A percentile compares a stretch with the other conserved stretches of the same genome.
phyloP scores from a whole-genome alignment of 164 flowering plant species.

The Brasenia schreberi region DNA sequence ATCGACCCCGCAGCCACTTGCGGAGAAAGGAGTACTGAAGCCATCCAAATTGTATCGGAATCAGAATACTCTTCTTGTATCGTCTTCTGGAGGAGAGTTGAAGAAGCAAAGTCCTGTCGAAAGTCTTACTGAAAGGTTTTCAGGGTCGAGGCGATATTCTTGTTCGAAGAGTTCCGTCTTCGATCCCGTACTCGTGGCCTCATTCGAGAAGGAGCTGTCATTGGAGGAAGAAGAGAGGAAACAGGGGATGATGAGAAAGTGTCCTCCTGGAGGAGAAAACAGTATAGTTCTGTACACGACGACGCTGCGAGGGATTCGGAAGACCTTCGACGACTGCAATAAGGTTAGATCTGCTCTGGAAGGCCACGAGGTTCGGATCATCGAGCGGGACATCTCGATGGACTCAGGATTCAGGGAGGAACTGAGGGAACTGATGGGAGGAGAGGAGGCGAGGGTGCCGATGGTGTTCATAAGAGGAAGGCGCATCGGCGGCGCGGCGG shows the following conservation, averaged over 20 bases:
- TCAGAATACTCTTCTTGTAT: not conserved
- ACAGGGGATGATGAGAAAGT: conserved; percentile 28
- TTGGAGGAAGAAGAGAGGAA: conserved; percentile 56
- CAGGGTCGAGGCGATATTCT: conserved; percentile 26
- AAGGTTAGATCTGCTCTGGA: conserved; percentile 41
- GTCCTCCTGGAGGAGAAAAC: conserved; percentile 74
- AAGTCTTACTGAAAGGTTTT: conserved; percentile 7
- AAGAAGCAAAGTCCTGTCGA: not conserved
- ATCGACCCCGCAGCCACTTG: conserved; percentile 3
- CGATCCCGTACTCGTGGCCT: conserved; percentile 62
- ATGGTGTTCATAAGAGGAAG: conserved; percentile 81
- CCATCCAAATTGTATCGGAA: conserved; percentile 21
- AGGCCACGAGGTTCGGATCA: conserved; percentile 31
- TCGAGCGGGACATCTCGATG: conserved; percentile 88
- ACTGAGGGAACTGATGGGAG: conserved; percentile 44
- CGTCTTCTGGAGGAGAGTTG: not conserved
- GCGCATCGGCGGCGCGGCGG: conserved; percentile 73
- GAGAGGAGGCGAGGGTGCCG: conserved; percentile 56
- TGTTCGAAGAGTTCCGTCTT: conserved; percentile 37
- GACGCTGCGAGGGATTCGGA: conserved; percentile 79
- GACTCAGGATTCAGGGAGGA: conserved; percentile 81
- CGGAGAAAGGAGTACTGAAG: conserved; percentile 33
- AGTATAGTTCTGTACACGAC: conserved; percentile 79
- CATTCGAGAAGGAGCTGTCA: conserved; percentile 41
- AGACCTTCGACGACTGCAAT: conserved; percentile 93